Evolutionary conservation across 805 yeast species (phyloP).

Genomic region (Clavispora fructus): DNA sequence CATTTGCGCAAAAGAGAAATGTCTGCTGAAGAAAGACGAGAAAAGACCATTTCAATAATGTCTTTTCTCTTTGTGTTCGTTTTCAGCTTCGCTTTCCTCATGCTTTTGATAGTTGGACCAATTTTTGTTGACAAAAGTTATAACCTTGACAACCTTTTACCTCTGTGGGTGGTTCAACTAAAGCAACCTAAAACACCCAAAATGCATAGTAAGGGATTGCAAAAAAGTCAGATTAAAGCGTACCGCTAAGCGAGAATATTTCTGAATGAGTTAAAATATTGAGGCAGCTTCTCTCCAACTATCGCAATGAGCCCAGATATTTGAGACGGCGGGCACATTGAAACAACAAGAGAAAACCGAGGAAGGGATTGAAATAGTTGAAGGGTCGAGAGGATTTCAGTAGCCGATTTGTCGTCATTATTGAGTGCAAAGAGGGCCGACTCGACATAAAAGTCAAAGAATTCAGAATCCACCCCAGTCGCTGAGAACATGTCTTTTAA

Average conservation of each 20-base stretch:
- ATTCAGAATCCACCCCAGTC: conserved; percentile 47
- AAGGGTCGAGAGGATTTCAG: conserved; percentile 5
- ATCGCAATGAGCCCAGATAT: background rate
- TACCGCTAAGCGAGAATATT: background rate
- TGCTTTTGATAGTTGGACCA: conserved; percentile 37
- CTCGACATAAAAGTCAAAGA: conserved; percentile 43
- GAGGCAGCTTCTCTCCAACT: background rate
- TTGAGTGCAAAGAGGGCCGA: conserved; percentile 25
- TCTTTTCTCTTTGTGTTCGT: conserved; percentile 33
- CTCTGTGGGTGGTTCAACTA: background rate
- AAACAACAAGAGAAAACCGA: background rate
- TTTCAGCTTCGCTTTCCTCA: conserved; percentile 19
- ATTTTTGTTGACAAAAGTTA: background rate
- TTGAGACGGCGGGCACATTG: background rate
- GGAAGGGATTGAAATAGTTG: conserved; percentile 1
- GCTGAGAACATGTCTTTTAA: conserved; percentile 28
- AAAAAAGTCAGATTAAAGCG: background rate
- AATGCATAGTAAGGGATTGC: background rate
- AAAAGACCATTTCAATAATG: conserved; percentile 29
- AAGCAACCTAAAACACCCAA: background rate
- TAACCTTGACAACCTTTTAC: background rate
- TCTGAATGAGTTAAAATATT: background rate
- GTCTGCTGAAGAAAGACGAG: conserved; percentile 38
- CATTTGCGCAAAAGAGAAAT: conserved; percentile 41
- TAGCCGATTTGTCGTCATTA: background rate